These are phyloP conservation scores for Trichopus zeylanicus DNA, from an alignment of 116 monocot genomes.

Conservation along the genomic window DNA sequence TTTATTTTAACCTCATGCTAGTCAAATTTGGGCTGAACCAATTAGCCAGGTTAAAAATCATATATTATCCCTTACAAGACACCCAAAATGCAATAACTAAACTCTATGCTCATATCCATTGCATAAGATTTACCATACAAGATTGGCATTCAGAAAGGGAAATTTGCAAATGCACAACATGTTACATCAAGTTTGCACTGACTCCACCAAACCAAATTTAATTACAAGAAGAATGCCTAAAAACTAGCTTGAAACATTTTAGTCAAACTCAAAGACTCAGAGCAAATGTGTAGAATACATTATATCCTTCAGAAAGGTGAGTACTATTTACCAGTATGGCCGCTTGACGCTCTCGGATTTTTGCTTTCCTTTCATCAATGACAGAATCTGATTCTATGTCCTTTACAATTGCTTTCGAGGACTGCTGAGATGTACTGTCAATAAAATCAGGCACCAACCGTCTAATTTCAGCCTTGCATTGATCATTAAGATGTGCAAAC, in stretches of 20 bases:
- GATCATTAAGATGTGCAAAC: conserved; percentile 49
- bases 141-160: too few species aligned
- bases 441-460: conserved; percentile 54
- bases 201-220: neutral
- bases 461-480: conserved; percentile 47
- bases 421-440: conserved; percentile 11
- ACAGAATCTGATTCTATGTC: conserved; percentile 31
- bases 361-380: conserved; percentile 36
- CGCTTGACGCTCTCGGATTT: conserved; percentile 74
- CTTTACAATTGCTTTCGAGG: conserved; percentile 2
- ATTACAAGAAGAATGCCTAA: neutral
- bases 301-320: neutral
- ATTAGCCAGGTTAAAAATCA: too few species aligned
- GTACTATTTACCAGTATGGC: conserved; percentile 66
- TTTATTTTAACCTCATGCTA: too few species aligned
- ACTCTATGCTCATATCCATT: too few species aligned
- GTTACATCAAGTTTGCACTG: too few species aligned
- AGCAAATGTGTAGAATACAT: neutral
- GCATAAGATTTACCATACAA: too few species aligned
- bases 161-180: too few species aligned
- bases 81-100: too few species aligned
- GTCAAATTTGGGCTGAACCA: too few species aligned
- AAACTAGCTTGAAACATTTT: neutral
- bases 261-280: neutral
- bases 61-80: too few species aligned